Base-by-base conservation (phyloP, 2,329 filamentous ascomycete genomes). In the Hawksworthiomyces lignivorus region DNA sequence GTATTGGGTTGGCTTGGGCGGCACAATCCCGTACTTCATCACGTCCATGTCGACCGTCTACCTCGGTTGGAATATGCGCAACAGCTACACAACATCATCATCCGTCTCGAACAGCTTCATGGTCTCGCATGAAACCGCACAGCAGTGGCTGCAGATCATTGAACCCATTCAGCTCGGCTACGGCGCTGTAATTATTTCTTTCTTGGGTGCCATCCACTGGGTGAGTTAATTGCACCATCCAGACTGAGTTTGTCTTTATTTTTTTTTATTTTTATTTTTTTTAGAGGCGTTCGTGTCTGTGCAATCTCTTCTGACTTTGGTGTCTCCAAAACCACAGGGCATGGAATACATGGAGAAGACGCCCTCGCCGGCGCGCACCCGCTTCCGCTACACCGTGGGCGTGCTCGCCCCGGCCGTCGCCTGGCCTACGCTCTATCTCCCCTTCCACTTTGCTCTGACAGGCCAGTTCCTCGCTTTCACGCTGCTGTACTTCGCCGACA, bases 121-220 rank as follows among this genome's bases (percentile, higher is more conserved):
- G 45, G 62, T 94, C 51, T 77, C 72, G 50, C 79, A 80, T 37
- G 77, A 87, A 37, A 82, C 76, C 3, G 88, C 88, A 3, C 77
- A 80, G 47, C 65, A 84, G 19, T 68, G 87, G 42, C 72, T 96
- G 9, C 74, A 82, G 50, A 61, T 87, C 14, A 70, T 95, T 22
- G 88, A 95, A 65, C 88, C 88, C 11, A 66, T 96, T 40, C 90
- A 96, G 63, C 75, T 96, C 41, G 89, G 87, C 45, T 95, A 94
- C 54, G 89, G 90, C 42, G 90, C 89, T 36, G 79, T 94, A 44
- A 92, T 95, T 54, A 84, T 95, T 54, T 94, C 88, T 21, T 96
- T 95, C 71, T 76, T 96, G 2, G 90, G 90, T 33, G 89, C 89
- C 26, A 81, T 95, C 55, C 90, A 96, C 63, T 96, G 77, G 90